A percentile compares a stretch with the other conserved stretches of the same genome.
Conservation (phyloP, 768 basidiomycete species). For the Podaxis carcinomalis region DNA sequence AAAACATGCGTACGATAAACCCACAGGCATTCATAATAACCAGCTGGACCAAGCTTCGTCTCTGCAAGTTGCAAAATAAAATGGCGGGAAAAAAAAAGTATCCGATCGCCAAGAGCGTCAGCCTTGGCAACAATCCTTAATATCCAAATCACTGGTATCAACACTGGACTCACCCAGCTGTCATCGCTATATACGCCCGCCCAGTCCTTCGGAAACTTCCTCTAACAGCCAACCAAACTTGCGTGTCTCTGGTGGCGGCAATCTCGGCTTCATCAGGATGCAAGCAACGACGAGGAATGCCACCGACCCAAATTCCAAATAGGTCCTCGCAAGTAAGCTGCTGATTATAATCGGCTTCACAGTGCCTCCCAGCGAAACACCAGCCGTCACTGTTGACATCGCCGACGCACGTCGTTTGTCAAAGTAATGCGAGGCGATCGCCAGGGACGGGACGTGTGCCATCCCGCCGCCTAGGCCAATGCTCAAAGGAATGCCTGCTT, state of each 20-base stretch:
- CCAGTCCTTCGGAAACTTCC: slow-evolving; percentile 14
- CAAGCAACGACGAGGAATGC: slow-evolving; percentile 12
- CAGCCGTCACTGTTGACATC: slow-evolving; percentile 26
- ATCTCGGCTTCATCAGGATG: slow-evolving; percentile 23
- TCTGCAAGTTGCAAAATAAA: slow-evolving; percentile 36
- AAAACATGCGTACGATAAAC: neutral
- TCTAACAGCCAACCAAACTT: slow-evolving; percentile 3
- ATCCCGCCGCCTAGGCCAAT: slow-evolving; percentile 39
- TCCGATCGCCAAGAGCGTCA: slow-evolving; percentile 17
- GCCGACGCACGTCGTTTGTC: slow-evolving; percentile 32
- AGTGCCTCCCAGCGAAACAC: slow-evolving; percentile 19
- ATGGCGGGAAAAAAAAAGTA: slow-evolving; percentile 30
- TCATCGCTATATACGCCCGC: slow-evolving; percentile 13
- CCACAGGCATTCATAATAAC: neutral
- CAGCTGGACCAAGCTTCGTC: slow-evolving; percentile 3
- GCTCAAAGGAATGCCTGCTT: slow-evolving; percentile 35
- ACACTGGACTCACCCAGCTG: slow-evolving; percentile 13
- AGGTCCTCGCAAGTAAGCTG: slow-evolving; percentile 28
- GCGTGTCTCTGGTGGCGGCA: slow-evolving; percentile 25
- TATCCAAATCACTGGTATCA: slow-evolving; percentile 23
- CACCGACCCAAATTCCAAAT: slow-evolving; percentile 23
- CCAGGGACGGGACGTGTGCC: slow-evolving; percentile 34
- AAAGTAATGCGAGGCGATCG: slow-evolving; percentile 40
- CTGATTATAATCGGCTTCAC: slow-evolving; percentile 47
- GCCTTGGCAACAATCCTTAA: neutral